phyloP scores from a whole-genome alignment of 805 yeast genomes.

The Metschnikowia vanudenii region DNA sequence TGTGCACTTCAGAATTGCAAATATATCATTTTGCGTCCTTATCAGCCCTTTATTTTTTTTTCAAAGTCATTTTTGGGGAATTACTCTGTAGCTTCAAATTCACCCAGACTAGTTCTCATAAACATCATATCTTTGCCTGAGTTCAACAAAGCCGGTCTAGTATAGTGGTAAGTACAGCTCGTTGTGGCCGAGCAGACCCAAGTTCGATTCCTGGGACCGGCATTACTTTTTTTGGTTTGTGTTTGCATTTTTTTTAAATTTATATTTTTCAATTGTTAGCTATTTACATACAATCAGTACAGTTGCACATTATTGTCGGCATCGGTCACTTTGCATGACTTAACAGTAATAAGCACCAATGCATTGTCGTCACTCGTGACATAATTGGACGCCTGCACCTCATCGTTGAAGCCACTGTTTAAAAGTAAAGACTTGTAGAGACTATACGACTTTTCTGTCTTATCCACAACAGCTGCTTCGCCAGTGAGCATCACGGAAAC shows the following conservation, averaged over 20 bases:
- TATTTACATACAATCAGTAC: conserved; percentile 13
- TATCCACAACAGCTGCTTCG: conserved; percentile 51
- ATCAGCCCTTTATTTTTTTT: too few relatives aligned
- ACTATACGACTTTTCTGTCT: conserved; percentile 46
- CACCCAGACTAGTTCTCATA: too few relatives aligned
- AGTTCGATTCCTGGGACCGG: conserved; percentile 75
- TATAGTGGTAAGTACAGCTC: conserved; percentile 73
- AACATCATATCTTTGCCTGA: too few relatives aligned
- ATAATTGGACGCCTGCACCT: conserved; percentile 53
- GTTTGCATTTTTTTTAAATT: too few relatives aligned
- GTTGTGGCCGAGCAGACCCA: conserved; percentile 74
- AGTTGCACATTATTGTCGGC: conserved; percentile 56
- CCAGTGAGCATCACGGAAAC: conserved; percentile 84
- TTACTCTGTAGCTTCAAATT: too few relatives aligned
- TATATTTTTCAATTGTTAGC: background rate
- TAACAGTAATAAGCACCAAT: conserved; percentile 62
- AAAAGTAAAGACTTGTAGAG: conserved; percentile 63
- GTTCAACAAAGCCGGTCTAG: conserved; percentile 37
- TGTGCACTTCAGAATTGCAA: too few relatives aligned
- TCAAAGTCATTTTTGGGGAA: too few relatives aligned
- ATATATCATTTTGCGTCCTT: too few relatives aligned
- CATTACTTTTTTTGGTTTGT: conserved; percentile 44
- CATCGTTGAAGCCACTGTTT: conserved; percentile 66
- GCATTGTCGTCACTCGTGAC: conserved; percentile 53
- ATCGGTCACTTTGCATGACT: conserved; percentile 77